These are phyloP conservation scores for Tulasnella sp. DNA, from an alignment of 768 basidiomycete species.

Conservation along the genomic window DNA sequence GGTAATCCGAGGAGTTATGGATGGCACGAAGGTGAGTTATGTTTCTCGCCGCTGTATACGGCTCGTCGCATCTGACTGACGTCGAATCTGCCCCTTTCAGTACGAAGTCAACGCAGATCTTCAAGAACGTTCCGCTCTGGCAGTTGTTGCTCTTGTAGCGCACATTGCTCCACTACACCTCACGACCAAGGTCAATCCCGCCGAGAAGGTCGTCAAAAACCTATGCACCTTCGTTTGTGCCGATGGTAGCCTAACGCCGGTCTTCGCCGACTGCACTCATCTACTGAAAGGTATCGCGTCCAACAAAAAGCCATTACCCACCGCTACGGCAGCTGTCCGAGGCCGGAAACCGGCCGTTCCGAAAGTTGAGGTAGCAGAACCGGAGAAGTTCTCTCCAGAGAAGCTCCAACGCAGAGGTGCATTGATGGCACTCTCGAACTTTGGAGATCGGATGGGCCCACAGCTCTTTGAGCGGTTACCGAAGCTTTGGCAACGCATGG, in stretches of 20 bases:
- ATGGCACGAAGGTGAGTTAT: constrained; percentile 76
- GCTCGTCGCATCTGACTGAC: not conserved
- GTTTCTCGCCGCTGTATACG: not conserved
- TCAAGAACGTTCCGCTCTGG: constrained; percentile 76
- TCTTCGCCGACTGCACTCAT: constrained; percentile 48
- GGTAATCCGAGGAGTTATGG: constrained; percentile 94
- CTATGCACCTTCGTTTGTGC: constrained; percentile 94
- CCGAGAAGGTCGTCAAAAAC: constrained; percentile 95
- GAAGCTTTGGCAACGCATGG: constrained; percentile 91
- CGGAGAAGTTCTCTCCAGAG: constrained; percentile 51
- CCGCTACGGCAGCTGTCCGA: constrained; percentile 29
- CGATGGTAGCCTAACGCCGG: constrained; percentile 79
- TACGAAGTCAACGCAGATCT: constrained; percentile 82
- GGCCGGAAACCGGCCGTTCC: constrained; percentile 26
- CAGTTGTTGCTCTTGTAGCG: constrained; percentile 80
- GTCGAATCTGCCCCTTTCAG: constrained; percentile 29
- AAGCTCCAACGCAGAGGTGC: constrained; percentile 79
- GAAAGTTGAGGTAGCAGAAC: constrained; percentile 27
- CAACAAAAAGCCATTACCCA: constrained; percentile 29
- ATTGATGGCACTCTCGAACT: constrained; percentile 62
- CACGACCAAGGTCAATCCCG: constrained; percentile 64
- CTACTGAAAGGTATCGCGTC: constrained; percentile 56
- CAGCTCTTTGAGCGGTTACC: constrained; percentile 70
- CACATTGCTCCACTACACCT: constrained; percentile 54
- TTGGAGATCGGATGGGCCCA: constrained; percentile 68